Percentiles rank a stretch among this genome's conserved stretches.
Evolutionary conservation across 345 rosid species (phyloP).

Genomic region (Lenwebbia sp.): DNA sequence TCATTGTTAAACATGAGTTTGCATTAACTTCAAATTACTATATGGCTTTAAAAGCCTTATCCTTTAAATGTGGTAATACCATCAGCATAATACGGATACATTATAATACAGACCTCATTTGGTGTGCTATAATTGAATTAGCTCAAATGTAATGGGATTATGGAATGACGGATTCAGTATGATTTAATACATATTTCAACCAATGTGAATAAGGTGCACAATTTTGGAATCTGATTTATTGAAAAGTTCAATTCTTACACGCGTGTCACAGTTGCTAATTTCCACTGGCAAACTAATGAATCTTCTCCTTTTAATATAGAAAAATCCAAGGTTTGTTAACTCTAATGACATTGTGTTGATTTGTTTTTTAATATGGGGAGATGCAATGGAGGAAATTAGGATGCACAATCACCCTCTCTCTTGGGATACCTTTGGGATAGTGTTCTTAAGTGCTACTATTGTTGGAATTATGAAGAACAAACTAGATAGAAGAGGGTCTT

Average conservation of each 20-base stretch:
- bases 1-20: background rate
- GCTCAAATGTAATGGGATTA: background rate
- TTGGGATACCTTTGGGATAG: background rate
- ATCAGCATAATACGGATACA: background rate
- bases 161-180: background rate
- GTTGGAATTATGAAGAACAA: background rate
- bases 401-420: background rate
- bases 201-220: background rate
- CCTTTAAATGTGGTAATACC: background rate
- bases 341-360: background rate
- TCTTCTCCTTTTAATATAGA: background rate
- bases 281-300: background rate
- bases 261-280: background rate
- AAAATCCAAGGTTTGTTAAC: background rate
- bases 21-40: background rate
- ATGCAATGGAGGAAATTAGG: background rate
- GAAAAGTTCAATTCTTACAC: background rate
- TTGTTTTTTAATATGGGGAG: background rate
- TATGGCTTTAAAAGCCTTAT: background rate
- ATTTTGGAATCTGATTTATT: background rate
- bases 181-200: background rate
- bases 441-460: background rate
- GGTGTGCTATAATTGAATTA: background rate
- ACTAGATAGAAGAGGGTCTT: background rate
- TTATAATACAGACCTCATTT: background rate